Conservation (phyloP, 495 filamentous ascomycete species). For the Aspergillus sclerotioniger region DNA sequence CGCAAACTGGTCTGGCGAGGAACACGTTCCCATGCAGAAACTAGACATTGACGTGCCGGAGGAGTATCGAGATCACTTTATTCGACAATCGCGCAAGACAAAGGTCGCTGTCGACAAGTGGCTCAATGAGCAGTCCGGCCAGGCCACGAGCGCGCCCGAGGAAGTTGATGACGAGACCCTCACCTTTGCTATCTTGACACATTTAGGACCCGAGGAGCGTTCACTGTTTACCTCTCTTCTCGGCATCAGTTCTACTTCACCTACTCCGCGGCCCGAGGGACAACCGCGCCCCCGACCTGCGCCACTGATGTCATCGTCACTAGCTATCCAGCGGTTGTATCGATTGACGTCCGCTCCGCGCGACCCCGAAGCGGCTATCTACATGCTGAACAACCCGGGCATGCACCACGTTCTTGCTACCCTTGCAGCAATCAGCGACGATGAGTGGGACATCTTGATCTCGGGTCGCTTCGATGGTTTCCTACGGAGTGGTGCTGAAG, state of each 20-base stretch:
- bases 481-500: constrained; percentile 89
- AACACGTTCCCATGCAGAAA: constrained; percentile 68
- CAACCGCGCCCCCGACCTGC: constrained; percentile 61
- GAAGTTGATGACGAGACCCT: constrained; percentile 92
- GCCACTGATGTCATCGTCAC: constrained; percentile 65
- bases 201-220: constrained; percentile 70
- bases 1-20: constrained; percentile 52
- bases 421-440: constrained; percentile 76
- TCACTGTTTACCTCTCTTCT: constrained; percentile 76
- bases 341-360: constrained; percentile 68
- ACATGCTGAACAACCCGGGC: constrained; percentile 76
- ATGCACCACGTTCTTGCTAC: constrained; percentile 86
- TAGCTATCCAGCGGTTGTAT: constrained; percentile 82
- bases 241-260: constrained; percentile 58
- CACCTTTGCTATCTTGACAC: constrained; percentile 88
- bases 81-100: constrained; percentile 83
- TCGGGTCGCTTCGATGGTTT: constrained; percentile 98
- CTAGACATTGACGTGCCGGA: constrained; percentile 90
- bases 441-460: constrained; percentile 94
- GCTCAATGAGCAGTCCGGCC: constrained; percentile 73
- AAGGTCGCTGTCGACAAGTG: constrained; percentile 80
- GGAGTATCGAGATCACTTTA: constrained; percentile 83
- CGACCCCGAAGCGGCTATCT: constrained; percentile 83
- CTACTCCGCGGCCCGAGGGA: constrained; percentile 39
- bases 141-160: constrained; percentile 67